A percentile compares a stretch with the other conserved stretches of the same genome.
Evolutionary conservation across 179 eudicot species (phyloP).

Genomic region (Drosera spatulata): DNA sequence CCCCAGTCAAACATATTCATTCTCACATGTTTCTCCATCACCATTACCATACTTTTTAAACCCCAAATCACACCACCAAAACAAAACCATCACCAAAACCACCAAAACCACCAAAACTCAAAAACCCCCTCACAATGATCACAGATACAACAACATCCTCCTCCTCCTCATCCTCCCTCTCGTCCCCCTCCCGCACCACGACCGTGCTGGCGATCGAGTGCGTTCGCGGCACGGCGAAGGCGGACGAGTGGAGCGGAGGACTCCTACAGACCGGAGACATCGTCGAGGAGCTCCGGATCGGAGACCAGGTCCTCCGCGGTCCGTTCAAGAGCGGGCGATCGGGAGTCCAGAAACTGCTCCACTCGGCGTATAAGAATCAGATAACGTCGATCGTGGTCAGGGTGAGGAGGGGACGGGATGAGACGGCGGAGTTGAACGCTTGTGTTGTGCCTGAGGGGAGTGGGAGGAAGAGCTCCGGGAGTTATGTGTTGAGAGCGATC

Average conservation of each 20-base stretch:
- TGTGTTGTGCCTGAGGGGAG: constrained; percentile 65
- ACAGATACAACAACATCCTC: constrained; percentile 13
- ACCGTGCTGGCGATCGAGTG: constrained; percentile 54
- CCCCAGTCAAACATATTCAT: no score
- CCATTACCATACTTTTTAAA: no score
- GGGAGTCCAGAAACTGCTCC: constrained; percentile 64
- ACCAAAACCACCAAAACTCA: no score
- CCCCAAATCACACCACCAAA: no score
- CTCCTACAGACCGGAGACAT: constrained; percentile 79
- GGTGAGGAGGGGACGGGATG: constrained; percentile 45
- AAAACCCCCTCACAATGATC: constrained; percentile 7
- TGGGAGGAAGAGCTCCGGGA: constrained; percentile 31
- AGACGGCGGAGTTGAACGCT: constrained; percentile 50
- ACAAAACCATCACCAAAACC: no score
- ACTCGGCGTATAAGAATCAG: constrained; percentile 40
- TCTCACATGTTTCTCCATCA: no score
- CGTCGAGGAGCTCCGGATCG: constrained; percentile 56
- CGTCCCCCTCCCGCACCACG: background rate
- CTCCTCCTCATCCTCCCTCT: background rate
- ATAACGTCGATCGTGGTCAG: constrained; percentile 42
- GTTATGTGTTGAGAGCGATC: constrained; percentile 57
- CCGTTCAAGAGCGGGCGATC: constrained; percentile 63
- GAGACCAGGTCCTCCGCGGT: constrained; percentile 18
- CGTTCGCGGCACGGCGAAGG: constrained; percentile 54
- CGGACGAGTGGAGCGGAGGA: constrained; percentile 86